A percentile compares a stretch with the other conserved stretches of the same genome.
phyloP scores from a whole-genome alignment of 805 yeast species.

The Ogataea glucozyma region DNA sequence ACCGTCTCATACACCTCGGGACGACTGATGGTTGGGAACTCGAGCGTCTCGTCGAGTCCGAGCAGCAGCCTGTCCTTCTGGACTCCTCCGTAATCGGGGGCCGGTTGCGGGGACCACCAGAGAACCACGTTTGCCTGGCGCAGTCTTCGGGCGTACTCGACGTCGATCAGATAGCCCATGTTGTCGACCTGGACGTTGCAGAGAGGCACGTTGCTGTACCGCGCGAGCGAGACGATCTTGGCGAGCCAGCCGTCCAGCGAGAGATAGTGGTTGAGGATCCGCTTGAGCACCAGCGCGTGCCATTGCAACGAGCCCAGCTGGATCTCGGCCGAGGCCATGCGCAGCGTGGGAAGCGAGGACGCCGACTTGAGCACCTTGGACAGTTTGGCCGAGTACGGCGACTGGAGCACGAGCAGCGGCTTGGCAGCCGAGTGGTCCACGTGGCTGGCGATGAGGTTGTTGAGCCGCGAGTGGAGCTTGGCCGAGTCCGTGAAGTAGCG shows the following conservation, averaged over 20 bases:
- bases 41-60: constrained; percentile 52
- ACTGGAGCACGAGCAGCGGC: constrained; percentile 68
- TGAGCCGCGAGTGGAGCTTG: constrained; percentile 59
- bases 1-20: constrained; percentile 82
- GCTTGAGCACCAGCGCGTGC: constrained; percentile 67
- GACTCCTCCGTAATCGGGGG: constrained; percentile 82
- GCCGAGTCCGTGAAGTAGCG: constrained; percentile 53
- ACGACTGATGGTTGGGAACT: constrained; percentile 69
- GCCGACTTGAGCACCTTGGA: constrained; percentile 47
- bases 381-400: constrained; percentile 57
- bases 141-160: constrained; percentile 80
- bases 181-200: constrained; percentile 83
- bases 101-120: constrained; percentile 89
- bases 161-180: constrained; percentile 76
- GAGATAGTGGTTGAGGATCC: constrained; percentile 69
- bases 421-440: constrained; percentile 69
- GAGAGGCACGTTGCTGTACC: constrained; percentile 78
- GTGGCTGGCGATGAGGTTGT: constrained; percentile 52
- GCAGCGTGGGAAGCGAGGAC: constrained; percentile 61
- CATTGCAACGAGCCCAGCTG: constrained; percentile 76
- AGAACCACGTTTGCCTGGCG: constrained; percentile 64
- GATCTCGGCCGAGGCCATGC: constrained; percentile 57
- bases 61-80: constrained; percentile 57
- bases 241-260: constrained; percentile 73
- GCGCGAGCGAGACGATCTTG: constrained; percentile 63